Conservation (phyloP, 192 early-diverging fungal genomes). For the Coemansia aciculifera region DNA sequence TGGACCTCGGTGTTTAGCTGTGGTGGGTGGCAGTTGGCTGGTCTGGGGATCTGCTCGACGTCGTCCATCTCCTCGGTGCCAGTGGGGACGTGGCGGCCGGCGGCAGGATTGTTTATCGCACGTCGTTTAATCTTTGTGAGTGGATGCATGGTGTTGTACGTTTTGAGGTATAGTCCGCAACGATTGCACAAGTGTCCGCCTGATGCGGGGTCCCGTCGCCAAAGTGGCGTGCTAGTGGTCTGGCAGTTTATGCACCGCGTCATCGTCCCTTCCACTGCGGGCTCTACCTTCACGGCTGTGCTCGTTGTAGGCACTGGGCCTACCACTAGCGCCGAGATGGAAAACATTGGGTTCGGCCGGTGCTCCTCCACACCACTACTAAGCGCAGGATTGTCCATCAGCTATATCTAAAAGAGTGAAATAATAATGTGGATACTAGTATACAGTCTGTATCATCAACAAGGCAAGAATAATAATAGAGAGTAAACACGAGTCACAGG, state of each 20-base stretch:
- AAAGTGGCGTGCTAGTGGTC: constrained; percentile 77
- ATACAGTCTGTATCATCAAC: constrained; percentile 1
- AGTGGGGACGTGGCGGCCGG: constrained; percentile 43
- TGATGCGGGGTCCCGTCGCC: constrained; percentile 66
- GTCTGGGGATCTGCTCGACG: constrained; percentile 61
- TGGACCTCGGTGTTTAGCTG: constrained; percentile 9
- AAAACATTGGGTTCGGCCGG: constrained; percentile 14
- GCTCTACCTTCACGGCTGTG: neutral
- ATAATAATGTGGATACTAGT: neutral
- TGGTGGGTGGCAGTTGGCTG: constrained; percentile 43
- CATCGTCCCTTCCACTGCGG: neutral
- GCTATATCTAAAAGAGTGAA: constrained; percentile 9
- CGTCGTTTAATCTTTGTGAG: constrained; percentile 44
- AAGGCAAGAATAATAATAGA: neutral
- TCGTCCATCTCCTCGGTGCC: constrained; percentile 60
- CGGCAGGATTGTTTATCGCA: constrained; percentile 21
- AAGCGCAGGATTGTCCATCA: neutral
- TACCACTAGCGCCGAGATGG: constrained; percentile 34
- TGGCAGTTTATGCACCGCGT: constrained; percentile 70
- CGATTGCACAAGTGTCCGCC: constrained; percentile 80
- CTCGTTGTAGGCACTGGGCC: neutral
- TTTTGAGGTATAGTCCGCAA: constrained; percentile 62
- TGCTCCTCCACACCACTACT: neutral
- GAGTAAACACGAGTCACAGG: neutral
- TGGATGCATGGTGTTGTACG: constrained; percentile 56